Evolutionary conservation across 2,329 filamentous ascomycete genomes (phyloP).

Genomic region (Colletotrichum brevisporum): DNA sequence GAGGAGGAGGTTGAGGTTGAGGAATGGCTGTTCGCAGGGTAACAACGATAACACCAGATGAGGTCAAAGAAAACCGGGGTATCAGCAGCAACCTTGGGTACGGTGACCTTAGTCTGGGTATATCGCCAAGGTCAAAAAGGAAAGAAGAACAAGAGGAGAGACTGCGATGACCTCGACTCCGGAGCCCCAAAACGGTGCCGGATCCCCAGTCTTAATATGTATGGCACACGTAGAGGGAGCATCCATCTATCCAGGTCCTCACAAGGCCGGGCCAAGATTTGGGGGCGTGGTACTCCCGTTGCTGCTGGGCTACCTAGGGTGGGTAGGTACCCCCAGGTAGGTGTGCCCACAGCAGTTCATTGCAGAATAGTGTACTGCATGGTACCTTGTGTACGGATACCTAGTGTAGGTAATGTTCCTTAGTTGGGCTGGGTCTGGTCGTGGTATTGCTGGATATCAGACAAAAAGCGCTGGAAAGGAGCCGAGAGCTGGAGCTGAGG

Average conservation of each 20-base stretch:
- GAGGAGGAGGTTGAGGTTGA: conserved; percentile 25
- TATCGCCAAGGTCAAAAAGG: background rate
- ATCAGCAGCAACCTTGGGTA: conserved; percentile 1
- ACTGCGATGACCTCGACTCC: conserved; percentile 29
- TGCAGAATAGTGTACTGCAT: too few species aligned
- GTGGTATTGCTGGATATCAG: conserved; percentile 12
- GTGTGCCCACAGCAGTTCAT: background rate
- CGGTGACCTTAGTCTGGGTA: too few species aligned
- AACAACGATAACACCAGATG: conserved; percentile 23
- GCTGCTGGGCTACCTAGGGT: conserved; percentile 8
- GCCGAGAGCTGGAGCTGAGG: conserved; percentile 13
- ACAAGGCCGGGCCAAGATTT: conserved; percentile 5
- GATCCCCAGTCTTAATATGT: conserved; percentile 39
- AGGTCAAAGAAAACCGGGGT: conserved; percentile 16
- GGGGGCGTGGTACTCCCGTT: too few species aligned
- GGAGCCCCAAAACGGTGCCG: conserved; percentile 26
- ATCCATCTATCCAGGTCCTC: conserved; percentile 10
- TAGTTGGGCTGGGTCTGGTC: conserved; percentile 9
- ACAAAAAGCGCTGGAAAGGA: conserved; percentile 11
- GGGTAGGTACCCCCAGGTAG: conserved; percentile 3
- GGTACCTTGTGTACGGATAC: background rate
- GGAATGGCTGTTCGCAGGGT: conserved; percentile 29
- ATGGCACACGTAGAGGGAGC: conserved; percentile 21
- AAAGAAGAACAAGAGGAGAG: conserved; percentile 12
- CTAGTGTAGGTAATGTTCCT: conserved; percentile 19